These are phyloP conservation scores for Vitis labrusca DNA, from an alignment of 164 flowering plant genomes.

Conservation along the genomic window DNA sequence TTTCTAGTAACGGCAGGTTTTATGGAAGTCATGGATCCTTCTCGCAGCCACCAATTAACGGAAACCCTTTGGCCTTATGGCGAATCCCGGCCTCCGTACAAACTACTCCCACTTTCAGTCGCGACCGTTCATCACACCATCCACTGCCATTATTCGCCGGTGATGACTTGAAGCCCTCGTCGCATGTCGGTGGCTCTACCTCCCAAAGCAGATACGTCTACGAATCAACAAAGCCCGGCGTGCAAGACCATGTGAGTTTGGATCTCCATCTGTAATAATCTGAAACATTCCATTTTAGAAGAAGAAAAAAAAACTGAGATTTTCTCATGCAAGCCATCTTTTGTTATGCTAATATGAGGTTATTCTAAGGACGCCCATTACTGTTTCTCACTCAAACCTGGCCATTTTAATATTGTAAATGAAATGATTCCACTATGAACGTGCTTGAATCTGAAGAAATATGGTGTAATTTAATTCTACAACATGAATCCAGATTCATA, in stretches of 20 bases:
- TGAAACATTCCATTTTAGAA: neutral
- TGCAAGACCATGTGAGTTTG: slow-evolving; percentile 86
- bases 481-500: too few relatives aligned
- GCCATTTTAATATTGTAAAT: neutral
- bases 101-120: slow-evolving; percentile 17
- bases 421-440: neutral
- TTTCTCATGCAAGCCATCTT: neutral
- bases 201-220: slow-evolving; percentile 32
- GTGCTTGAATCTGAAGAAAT: neutral
- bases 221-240: slow-evolving; percentile 30
- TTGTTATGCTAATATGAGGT: neutral
- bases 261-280: slow-evolving; percentile 78
- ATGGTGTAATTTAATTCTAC: too few relatives aligned
- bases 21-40: slow-evolving; percentile 31
- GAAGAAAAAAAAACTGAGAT: neutral
- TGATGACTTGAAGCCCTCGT: slow-evolving; percentile 28
- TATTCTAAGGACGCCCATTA: neutral
- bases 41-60: slow-evolving; percentile 46
- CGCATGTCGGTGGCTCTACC: slow-evolving; percentile 8
- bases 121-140: slow-evolving; percentile 19
- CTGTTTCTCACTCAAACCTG: neutral
- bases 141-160: slow-evolving; percentile 26
- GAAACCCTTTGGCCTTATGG: slow-evolving; percentile 76
- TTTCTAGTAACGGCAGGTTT: slow-evolving; percentile 14
- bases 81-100: slow-evolving; percentile 51